Base-by-base conservation (phyloP, 345 rosid genomes). In the Gossypium stocksii region DNA sequence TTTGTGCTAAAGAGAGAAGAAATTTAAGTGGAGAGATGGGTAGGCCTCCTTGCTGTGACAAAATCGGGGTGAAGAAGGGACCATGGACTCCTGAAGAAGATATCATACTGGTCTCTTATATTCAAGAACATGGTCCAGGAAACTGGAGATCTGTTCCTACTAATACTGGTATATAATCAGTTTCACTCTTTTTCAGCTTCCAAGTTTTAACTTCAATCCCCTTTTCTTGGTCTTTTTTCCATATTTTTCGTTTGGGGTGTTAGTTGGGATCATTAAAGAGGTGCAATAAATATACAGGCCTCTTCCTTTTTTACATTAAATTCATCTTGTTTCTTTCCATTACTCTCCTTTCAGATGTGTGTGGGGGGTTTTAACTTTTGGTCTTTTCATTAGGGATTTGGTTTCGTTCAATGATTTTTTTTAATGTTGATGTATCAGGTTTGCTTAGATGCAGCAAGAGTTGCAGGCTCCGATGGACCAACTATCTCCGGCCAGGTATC, bases 1-100 rank as follows among this genome's bases (percentile, higher is more conserved):
- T 58, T 11, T 46, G 51, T 9, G 51, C 13, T 11, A 25, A 38
- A 29, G 11, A 61, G 11, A 29, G 51, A 46, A 46, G 51, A 46
- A 46, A 1, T 46, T 46, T 23, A 12, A 23, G 11, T 19, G 10
- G 44, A 22, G 29, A 94, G 20, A 94, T 94, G 98, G 98, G 90
- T 13, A 87, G 98, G 81, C 89, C 94, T 74, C 99, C 99, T 43
- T 91, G 98, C 81, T 89, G 94, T 68, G 96, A 91, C 53, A 92
- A 89, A 85, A 73, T 82, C 13, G 93, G 88, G n/a, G 89, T 94
- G 73, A 94, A 92, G 88, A 94, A 94, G 87, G 98, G 98, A 19
- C 98, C 98, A 29, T 94, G 98, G 98, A 94, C 98, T 22, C 98
- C 98, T 0, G 98, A 94, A 77, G 98, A 94, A 84, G 98, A 94